Evolutionary conservation across 768 basidiomycete species (phyloP).

Genomic region (Strobilomyces confusus): DNA sequence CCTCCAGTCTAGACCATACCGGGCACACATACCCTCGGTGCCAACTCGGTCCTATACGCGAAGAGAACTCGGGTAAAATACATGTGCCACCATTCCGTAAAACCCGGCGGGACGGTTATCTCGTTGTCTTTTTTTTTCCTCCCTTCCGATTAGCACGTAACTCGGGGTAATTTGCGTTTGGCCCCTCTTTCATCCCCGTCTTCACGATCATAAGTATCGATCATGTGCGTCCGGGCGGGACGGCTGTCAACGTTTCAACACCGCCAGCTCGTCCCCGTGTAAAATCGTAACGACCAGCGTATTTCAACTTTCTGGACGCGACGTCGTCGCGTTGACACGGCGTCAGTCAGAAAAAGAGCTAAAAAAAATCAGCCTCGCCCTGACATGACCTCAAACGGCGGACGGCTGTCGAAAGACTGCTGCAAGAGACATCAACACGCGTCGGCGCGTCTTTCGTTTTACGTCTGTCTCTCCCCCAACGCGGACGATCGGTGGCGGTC

Average conservation of each 20-base stretch:
- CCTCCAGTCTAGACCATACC: slow-evolving; percentile 13
- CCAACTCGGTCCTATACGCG: background rate
- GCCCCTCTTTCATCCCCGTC: slow-evolving; percentile 4
- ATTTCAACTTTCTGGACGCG: background rate
- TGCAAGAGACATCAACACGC: slow-evolving; percentile 10
- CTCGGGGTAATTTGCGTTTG: background rate
- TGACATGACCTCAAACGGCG: background rate
- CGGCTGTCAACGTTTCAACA: background rate
- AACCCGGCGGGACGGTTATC: background rate
- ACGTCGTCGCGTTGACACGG: background rate
- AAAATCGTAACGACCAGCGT: background rate
- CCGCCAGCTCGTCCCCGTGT: background rate
- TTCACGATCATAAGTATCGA: slow-evolving; percentile 2
- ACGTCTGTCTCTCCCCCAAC: slow-evolving; percentile 11
- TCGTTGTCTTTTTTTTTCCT: background rate
- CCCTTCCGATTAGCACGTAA: slow-evolving; percentile 3
- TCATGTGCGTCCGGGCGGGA: background rate
- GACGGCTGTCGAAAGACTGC: background rate
- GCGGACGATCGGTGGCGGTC: slow-evolving; percentile 1
- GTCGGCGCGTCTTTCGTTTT: slow-evolving; percentile 22
- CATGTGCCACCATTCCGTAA: slow-evolving; percentile 16
- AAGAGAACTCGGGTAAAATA: slow-evolving; percentile 8
- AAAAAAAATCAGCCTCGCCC: background rate
- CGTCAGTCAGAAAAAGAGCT: background rate
- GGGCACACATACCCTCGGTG: slow-evolving; percentile 2